Percentiles rank a stretch among this genome's conserved stretches.
Conservation (phyloP, 331 rosid species). For the Arachis monticola region DNA sequence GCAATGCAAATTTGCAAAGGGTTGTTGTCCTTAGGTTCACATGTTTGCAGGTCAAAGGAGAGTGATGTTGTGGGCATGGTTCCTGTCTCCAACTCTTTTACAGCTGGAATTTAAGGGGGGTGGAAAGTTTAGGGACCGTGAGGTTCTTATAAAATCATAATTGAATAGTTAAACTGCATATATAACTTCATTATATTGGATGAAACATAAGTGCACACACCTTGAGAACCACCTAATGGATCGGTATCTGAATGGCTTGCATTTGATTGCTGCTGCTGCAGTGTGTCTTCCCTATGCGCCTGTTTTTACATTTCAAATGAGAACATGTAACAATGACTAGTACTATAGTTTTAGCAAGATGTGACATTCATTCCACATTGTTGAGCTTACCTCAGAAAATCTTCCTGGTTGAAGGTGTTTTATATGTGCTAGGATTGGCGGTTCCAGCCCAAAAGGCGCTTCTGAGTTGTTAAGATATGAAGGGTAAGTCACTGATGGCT, state of each 20-base stretch:
- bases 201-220: slow-evolving; percentile 13
- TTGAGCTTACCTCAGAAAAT: slow-evolving; percentile 57
- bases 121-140: background rate
- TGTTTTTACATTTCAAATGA: slow-evolving; percentile 43
- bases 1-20: slow-evolving; percentile 43
- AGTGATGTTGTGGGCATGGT: slow-evolving; percentile 36
- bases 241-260: slow-evolving; percentile 46
- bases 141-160: slow-evolving; percentile 10
- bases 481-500: slow-evolving; percentile 47
- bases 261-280: slow-evolving; percentile 54
- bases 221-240: slow-evolving; percentile 54
- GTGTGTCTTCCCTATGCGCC: slow-evolving; percentile 47
- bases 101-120: background rate
- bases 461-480: slow-evolving; percentile 54
- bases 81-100: slow-evolving; percentile 44
- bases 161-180: slow-evolving; percentile 6
- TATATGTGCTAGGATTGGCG: slow-evolving; percentile 44
- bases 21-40: slow-evolving; percentile 39
- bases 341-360: slow-evolving; percentile 19
- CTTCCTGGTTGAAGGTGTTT: slow-evolving; percentile 51
- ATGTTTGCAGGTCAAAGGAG: slow-evolving; percentile 48
- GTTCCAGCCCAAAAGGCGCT: slow-evolving; percentile 50
- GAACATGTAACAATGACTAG: slow-evolving; percentile 30
- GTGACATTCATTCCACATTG: background rate
- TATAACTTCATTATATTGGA: background rate